phyloP scores from a whole-genome alignment of 2,329 filamentous ascomycete species.

The Diaporthe sp. region DNA sequence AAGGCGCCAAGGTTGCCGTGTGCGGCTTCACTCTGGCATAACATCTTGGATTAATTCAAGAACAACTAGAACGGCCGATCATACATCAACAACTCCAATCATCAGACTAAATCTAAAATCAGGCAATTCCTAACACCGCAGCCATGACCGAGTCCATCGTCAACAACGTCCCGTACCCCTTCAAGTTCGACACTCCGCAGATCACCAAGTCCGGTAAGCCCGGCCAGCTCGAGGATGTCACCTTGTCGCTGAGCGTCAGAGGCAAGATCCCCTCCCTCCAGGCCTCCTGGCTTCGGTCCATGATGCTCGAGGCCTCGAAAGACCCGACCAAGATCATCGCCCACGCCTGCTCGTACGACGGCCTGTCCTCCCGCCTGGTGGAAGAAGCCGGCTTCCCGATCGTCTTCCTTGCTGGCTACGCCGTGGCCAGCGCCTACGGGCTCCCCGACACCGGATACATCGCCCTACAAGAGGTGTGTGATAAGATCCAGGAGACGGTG shows the following conservation, averaged over 20 bases:
- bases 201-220: not conserved
- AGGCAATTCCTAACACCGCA: not conserved
- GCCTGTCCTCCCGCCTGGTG: slow-evolving; percentile 57
- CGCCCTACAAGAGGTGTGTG: slow-evolving; percentile 60
- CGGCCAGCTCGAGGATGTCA: slow-evolving; percentile 31
- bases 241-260: slow-evolving; percentile 48
- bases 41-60: not conserved
- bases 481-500: slow-evolving; percentile 53
- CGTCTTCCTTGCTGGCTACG: slow-evolving; percentile 59
- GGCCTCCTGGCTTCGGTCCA: slow-evolving; percentile 53
- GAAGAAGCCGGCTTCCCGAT: slow-evolving; percentile 62
- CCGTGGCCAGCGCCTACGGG: slow-evolving; percentile 55
- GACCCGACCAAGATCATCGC: slow-evolving; percentile 60
- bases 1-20: not conserved
- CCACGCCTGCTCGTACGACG: slow-evolving; percentile 59
- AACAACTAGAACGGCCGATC: not conserved
- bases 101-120: not conserved
- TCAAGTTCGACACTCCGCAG: slow-evolving; percentile 45
- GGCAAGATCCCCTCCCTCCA: slow-evolving; percentile 55
- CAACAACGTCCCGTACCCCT: slow-evolving; percentile 51
- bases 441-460: slow-evolving; percentile 64
- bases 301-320: slow-evolving; percentile 56
- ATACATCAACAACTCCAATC: not conserved
- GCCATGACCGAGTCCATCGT: slow-evolving; percentile 42
- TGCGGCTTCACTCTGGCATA: not conserved